phyloP scores from a whole-genome alignment of 768 basidiomycete species.

The Auricularia cornea region DNA sequence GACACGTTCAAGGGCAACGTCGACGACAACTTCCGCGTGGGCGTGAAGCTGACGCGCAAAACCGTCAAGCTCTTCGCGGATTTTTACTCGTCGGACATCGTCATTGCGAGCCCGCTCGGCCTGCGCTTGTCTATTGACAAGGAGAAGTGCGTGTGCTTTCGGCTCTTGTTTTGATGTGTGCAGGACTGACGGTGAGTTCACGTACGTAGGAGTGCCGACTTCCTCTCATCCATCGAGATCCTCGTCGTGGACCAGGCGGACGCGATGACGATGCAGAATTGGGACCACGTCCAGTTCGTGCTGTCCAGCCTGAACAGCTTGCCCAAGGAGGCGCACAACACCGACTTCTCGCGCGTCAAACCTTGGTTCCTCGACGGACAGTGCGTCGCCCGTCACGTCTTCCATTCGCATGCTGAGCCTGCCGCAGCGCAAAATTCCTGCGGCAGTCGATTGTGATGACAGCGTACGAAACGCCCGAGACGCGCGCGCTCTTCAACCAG shows the following conservation, averaged over 20 bases:
- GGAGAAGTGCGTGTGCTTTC: conserved; percentile 61
- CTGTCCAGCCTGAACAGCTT: conserved; percentile 78
- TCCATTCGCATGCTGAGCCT: not conserved
- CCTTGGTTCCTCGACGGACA: conserved; percentile 96
- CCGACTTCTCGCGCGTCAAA: conserved; percentile 95
- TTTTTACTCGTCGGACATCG: conserved; percentile 85
- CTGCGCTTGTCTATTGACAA: conserved; percentile 88
- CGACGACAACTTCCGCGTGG: conserved; percentile 90
- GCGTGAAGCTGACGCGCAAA: conserved; percentile 87
- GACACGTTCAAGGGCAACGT: conserved; percentile 95
- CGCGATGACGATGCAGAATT: conserved; percentile 94
- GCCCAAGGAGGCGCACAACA: conserved; percentile 87
- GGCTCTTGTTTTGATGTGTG: not conserved
- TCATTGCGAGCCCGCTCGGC: conserved; percentile 90
- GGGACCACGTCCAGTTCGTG: conserved; percentile 94
- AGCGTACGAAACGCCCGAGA: conserved; percentile 84
- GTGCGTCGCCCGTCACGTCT: conserved; percentile 39
- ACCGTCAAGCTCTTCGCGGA: conserved; percentile 85
- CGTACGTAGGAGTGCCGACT: conserved; percentile 66
- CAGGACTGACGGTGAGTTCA: not conserved
- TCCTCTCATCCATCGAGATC: conserved; percentile 88
- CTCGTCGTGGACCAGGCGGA: conserved; percentile 89
- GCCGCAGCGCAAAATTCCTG: conserved; percentile 63
- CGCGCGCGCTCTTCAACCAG: conserved; percentile 67
- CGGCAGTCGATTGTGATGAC: conserved; percentile 87